Conservation (phyloP, 208 protist genomes). For the Leptomonas pyrrhocoris region DNA sequence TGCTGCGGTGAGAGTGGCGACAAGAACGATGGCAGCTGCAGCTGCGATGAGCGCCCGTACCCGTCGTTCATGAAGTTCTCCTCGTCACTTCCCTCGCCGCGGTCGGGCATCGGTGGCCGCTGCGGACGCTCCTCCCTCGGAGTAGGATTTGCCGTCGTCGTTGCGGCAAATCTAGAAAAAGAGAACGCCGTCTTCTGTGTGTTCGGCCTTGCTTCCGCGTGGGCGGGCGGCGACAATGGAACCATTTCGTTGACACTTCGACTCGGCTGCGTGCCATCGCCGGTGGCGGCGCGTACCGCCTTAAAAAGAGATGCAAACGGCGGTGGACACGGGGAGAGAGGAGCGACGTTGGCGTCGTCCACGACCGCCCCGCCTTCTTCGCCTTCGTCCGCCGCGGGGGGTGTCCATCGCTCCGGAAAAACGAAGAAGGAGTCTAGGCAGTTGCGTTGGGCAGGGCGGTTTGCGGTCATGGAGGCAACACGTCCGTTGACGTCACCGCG, state of each 20-base stretch:
- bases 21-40: neutral
- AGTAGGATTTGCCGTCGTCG: neutral
- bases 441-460: neutral
- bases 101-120: neutral
- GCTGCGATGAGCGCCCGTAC: constrained; percentile 16
- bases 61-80: neutral
- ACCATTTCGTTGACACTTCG: too few species aligned
- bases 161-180: neutral
- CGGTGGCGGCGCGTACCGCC: too few species aligned
- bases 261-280: too few species aligned
- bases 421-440: constrained; percentile 9
- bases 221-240: too few species aligned
- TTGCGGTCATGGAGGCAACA: neutral
- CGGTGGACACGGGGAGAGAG: neutral
- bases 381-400: neutral
- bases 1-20: neutral
- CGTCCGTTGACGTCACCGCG: constrained; percentile 1
- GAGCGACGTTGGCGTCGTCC: neutral
- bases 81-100: neutral
- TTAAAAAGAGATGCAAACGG: neutral
- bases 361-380: neutral
- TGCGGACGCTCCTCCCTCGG: neutral
- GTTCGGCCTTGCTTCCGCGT: neutral
- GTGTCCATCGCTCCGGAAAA: neutral
- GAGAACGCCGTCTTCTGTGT: neutral